phyloP scores from a whole-genome alignment of 1,284 basidiomycete species.

The Moesziomyces parantarcticus region DNA sequence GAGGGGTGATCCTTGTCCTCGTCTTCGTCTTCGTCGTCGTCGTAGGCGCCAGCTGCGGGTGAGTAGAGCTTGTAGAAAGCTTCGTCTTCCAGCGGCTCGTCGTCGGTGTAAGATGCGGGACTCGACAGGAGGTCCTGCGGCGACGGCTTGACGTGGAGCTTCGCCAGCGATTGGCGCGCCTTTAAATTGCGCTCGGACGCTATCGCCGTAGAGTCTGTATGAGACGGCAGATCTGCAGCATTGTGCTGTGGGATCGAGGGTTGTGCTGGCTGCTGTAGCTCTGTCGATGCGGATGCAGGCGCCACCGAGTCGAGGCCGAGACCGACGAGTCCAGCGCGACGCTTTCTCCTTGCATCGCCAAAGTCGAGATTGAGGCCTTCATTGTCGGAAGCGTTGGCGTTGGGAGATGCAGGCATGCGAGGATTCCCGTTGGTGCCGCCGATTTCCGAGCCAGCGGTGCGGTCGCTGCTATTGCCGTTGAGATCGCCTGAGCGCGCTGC shows the following conservation, averaged over 20 bases:
- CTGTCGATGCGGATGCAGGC: background rate
- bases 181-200: constrained; percentile 9
- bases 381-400: constrained; percentile 8
- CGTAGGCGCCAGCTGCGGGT: constrained; percentile 21
- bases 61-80: constrained; percentile 49
- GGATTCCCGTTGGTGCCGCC: background rate
- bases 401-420: background rate
- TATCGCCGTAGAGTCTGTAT: background rate
- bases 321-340: constrained; percentile 32
- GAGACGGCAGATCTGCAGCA: background rate
- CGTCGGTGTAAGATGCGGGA: constrained; percentile 25
- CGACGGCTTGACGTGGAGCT: constrained; percentile 9
- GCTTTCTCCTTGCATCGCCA: constrained; percentile 11
- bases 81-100: constrained; percentile 41
- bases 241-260: background rate
- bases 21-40: constrained; percentile 28
- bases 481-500: too few species aligned
- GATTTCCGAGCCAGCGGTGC: too few species aligned
- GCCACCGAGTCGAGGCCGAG: constrained; percentile 23
- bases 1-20: background rate
- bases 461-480: too few species aligned
- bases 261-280: background rate
- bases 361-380: constrained; percentile 25
- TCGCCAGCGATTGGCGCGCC: constrained; percentile 6
- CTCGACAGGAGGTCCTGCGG: constrained; percentile 30